phyloP scores from a whole-genome alignment of 805 yeast genomes.

The Wickerhamomyces strasburgensis region DNA sequence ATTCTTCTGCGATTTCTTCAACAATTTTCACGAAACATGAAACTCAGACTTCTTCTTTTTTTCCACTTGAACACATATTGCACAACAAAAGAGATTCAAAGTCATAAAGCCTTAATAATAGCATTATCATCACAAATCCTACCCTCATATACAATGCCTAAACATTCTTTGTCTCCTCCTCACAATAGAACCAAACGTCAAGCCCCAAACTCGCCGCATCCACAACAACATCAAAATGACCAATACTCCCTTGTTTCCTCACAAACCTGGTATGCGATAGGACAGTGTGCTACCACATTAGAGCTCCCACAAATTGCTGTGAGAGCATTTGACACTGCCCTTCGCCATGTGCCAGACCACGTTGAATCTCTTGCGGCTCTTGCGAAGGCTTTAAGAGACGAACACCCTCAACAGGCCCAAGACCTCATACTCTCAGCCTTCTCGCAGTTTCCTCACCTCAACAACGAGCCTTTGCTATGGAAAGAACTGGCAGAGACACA shows the following conservation, averaged over 20 bases:
- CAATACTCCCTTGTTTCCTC: constrained; percentile 14
- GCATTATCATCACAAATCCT: too few relatives aligned
- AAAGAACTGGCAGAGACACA: constrained; percentile 51
- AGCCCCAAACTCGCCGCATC: constrained; percentile 6
- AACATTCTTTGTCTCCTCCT: constrained; percentile 15
- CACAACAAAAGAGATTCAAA: too few relatives aligned
- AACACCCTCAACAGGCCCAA: constrained; percentile 18
- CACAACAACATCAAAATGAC: constrained; percentile 1
- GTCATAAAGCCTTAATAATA: too few relatives aligned
- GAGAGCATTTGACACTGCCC: constrained; percentile 20
- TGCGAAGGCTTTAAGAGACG: constrained; percentile 13
- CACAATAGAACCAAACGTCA: constrained; percentile 15
- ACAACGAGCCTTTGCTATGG: constrained; percentile 37
- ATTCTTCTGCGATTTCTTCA: background rate
- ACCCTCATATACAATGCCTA: constrained; percentile 19
- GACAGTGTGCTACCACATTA: constrained; percentile 20
- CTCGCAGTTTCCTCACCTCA: constrained; percentile 31
- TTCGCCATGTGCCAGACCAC: constrained; percentile 22
- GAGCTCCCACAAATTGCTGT: constrained; percentile 17
- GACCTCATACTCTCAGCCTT: constrained; percentile 20
- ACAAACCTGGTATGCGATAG: constrained; percentile 22
- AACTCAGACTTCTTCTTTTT: background rate
- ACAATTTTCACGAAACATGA: background rate
- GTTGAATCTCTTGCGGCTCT: constrained; percentile 17
- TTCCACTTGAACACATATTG: too few relatives aligned